A percentile compares a stretch with the other conserved stretches of the same genome.
Evolutionary conservation across 2,329 filamentous ascomycete genomes (phyloP).

Genomic region (Penicillium sp.): DNA sequence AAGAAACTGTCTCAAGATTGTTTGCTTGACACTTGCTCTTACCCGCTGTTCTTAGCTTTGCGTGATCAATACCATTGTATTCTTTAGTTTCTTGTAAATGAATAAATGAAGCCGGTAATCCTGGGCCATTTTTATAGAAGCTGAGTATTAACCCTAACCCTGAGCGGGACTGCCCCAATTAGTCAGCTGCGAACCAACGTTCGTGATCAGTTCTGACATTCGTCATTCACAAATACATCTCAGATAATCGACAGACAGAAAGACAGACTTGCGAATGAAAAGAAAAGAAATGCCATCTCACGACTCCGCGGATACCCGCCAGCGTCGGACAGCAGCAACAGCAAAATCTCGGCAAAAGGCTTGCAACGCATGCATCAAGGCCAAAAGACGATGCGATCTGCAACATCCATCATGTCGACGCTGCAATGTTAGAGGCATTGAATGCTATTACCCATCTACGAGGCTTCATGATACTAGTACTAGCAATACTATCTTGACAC

Average conservation of each 20-base stretch:
- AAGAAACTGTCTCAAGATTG: too few species aligned
- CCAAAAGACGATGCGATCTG: constrained; percentile 12
- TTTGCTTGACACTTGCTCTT: too few species aligned
- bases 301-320: background rate
- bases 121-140: too few species aligned
- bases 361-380: constrained; percentile 13
- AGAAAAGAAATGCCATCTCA: background rate
- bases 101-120: background rate
- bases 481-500: background rate
- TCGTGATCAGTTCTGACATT: background rate
- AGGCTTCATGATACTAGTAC: constrained; percentile 3
- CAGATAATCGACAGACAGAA: background rate
- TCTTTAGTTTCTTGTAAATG: too few species aligned
- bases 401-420: constrained; percentile 14
- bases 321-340: background rate
- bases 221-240: background rate
- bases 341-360: constrained; percentile 10
- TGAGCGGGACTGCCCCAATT: background rate
- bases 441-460: constrained; percentile 11
- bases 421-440: background rate
- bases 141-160: too few species aligned
- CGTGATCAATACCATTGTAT: too few species aligned
- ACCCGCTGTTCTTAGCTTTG: too few species aligned
- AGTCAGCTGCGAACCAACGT: background rate
- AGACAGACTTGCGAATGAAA: background rate